Evolutionary conservation across 768 basidiomycete species (phyloP).

Genomic region (Lyophyllum semitale): DNA sequence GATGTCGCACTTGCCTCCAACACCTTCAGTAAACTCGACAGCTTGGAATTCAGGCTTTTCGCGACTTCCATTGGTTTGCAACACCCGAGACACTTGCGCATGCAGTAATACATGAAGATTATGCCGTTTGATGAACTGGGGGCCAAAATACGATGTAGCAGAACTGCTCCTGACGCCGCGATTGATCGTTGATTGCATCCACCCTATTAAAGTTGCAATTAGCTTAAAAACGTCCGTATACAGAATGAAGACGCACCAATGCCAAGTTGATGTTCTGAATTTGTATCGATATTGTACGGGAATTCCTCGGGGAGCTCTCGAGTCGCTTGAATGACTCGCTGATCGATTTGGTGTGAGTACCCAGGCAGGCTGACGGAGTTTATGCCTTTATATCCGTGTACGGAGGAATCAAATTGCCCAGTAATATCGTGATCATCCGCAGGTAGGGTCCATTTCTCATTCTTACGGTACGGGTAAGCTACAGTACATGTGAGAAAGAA

Average conservation of each 20-base stretch:
- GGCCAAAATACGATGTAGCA: slow-evolving; percentile 15
- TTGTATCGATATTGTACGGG: slow-evolving; percentile 40
- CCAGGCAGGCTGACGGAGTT: slow-evolving; percentile 25
- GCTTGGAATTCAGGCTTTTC: neutral
- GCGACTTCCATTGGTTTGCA: slow-evolving; percentile 5
- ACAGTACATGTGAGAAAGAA: no score
- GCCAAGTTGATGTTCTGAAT: slow-evolving; percentile 40
- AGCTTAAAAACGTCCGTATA: slow-evolving; percentile 18
- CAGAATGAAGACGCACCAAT: slow-evolving; percentile 30
- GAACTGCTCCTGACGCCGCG: slow-evolving; percentile 13
- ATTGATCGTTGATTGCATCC: slow-evolving; percentile 7
- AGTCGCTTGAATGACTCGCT: slow-evolving; percentile 30
- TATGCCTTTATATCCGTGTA: slow-evolving; percentile 30
- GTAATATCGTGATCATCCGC: slow-evolving; percentile 27
- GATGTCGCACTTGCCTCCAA: neutral
- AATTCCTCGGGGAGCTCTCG: slow-evolving; percentile 34
- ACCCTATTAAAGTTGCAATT: no score
- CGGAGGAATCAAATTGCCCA: slow-evolving; percentile 28
- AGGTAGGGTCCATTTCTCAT: slow-evolving; percentile 25
- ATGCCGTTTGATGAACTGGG: slow-evolving; percentile 18
- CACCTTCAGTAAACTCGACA: slow-evolving; percentile 10
- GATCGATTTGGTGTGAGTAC: slow-evolving; percentile 26
- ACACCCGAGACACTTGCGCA: slow-evolving; percentile 21
- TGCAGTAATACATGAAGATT: slow-evolving; percentile 26
- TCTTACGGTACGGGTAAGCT: no score